A percentile compares a stretch with the other conserved stretches of the same genome.
Evolutionary conservation across 2,329 filamentous ascomycete species (phyloP).

Genomic region (Neofusicoccum ribis): DNA sequence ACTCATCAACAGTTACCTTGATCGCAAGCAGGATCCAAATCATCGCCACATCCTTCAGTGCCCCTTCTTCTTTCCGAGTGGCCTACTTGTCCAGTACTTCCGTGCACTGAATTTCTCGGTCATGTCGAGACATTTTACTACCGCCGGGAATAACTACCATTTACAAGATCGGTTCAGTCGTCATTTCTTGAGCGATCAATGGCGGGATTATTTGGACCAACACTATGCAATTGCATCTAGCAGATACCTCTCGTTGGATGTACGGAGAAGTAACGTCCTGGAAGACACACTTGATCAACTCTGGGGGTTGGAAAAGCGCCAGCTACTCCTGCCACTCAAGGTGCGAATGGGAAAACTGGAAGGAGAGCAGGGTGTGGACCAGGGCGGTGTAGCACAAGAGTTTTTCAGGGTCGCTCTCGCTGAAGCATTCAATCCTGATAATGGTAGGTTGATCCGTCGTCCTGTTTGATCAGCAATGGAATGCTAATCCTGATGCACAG

Average conservation of each 20-base stretch:
- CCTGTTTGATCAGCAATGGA: not conserved
- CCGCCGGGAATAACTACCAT: conserved; percentile 30
- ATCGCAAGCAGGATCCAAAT: conserved; percentile 62
- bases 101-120: conserved; percentile 81
- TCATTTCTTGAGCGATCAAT: conserved; percentile 5
- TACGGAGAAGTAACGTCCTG: conserved; percentile 44
- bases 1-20: conserved; percentile 52
- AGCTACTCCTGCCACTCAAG: conserved; percentile 82
- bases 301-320: conserved; percentile 80
- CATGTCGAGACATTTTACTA: conserved; percentile 79
- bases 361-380: conserved; percentile 88
- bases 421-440: conserved; percentile 75
- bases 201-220: conserved; percentile 11
- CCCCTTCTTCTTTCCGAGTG: conserved; percentile 74
- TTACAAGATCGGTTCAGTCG: conserved; percentile 23
- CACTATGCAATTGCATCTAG: conserved; percentile 15
- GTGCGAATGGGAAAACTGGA: conserved; percentile 77
- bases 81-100: conserved; percentile 78
- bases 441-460: conserved; percentile 51
- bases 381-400: conserved; percentile 93
- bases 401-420: conserved; percentile 86
- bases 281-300: conserved; percentile 71
- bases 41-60: conserved; percentile 75
- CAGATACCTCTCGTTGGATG: conserved; percentile 45
- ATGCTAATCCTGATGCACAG: conserved; percentile 27